Conservation (phyloP, 2,329 filamentous ascomycete species). For the Penicillium psychrosexuale region DNA sequence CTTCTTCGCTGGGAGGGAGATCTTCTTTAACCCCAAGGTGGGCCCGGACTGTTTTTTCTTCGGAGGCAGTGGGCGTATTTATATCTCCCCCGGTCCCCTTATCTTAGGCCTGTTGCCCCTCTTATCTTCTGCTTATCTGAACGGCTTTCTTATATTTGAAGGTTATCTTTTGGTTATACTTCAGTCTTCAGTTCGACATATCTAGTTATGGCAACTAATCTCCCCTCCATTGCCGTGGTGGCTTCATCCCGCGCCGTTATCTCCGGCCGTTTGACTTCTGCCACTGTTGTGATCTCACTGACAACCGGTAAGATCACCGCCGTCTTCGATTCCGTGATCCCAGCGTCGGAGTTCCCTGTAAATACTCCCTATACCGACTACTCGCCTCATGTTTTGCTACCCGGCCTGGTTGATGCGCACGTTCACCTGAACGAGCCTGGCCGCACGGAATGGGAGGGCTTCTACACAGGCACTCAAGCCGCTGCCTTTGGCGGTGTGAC, state of each 20-base stretch:
- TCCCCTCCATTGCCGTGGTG: slow-evolving; percentile 65
- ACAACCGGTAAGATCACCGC: slow-evolving; percentile 79
- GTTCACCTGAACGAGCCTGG: slow-evolving; percentile 97
- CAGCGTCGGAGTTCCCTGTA: slow-evolving; percentile 68
- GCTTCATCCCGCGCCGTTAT: slow-evolving; percentile 81
- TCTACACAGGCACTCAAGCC: slow-evolving; percentile 88
- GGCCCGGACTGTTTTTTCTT: not conserved
- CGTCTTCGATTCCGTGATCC: slow-evolving; percentile 71
- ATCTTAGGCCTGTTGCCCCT: not conserved
- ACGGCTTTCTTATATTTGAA: not conserved
- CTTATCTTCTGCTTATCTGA: slow-evolving; percentile 1
- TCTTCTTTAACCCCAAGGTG: not conserved
- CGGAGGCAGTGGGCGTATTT: not conserved
- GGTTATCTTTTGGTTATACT: not conserved
- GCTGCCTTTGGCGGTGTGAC: slow-evolving; percentile 95
- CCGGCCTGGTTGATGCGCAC: slow-evolving; percentile 92
- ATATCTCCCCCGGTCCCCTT: slow-evolving; percentile 1
- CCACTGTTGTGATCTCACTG: slow-evolving; percentile 76
- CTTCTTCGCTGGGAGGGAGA: not conserved
- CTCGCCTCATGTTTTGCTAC: slow-evolving; percentile 78
- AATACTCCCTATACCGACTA: slow-evolving; percentile 76
- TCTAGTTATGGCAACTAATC: slow-evolving; percentile 22
- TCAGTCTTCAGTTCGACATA: not conserved
- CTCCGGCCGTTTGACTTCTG: slow-evolving; percentile 71
- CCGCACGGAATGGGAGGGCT: slow-evolving; percentile 96